Percentiles rank a stretch among this genome's conserved stretches.
phyloP scores from a whole-genome alignment of 1,139 yeast species.

The Sugiyamaella grinbergsii region DNA sequence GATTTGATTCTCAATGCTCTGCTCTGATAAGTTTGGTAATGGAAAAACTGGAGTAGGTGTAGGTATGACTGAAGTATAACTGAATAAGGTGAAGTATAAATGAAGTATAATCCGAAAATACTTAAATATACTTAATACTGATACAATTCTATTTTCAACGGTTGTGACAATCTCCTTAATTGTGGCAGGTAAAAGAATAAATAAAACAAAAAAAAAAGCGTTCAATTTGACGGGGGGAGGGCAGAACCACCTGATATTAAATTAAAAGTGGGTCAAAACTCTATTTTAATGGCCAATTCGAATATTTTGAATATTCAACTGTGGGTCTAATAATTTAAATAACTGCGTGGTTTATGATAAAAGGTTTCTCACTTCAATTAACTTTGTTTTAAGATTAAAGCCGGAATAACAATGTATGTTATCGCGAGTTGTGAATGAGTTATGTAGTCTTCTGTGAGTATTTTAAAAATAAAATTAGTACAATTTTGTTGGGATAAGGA shows the following conservation, averaged over 20 bases:
- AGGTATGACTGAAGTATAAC: conserved; percentile 8
- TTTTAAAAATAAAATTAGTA: too few species aligned
- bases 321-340: conserved; percentile 15
- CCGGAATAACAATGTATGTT: too few species aligned
- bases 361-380: too few species aligned
- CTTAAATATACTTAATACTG: conserved; percentile 13
- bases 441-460: too few species aligned
- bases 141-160: conserved; percentile 4
- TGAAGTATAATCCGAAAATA: neutral
- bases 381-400: too few species aligned
- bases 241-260: conserved; percentile 16
- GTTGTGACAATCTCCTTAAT: neutral
- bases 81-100: conserved; percentile 5
- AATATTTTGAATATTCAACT: conserved; percentile 6
- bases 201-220: neutral
- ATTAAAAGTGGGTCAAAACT: conserved; percentile 9
- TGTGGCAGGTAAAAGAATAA: neutral
- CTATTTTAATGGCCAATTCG: too few species aligned
- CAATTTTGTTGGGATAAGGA: too few species aligned
- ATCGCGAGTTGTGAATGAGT: too few species aligned
- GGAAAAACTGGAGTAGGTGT: neutral
- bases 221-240: neutral
- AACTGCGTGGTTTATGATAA: too few species aligned
- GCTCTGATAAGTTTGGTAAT: neutral
- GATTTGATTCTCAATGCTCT: conserved; percentile 3